A percentile compares a stretch with the other conserved stretches of the same genome.
Evolutionary conservation across 495 filamentous ascomycete species (phyloP).

Genomic region (Tuber melanosporum): DNA sequence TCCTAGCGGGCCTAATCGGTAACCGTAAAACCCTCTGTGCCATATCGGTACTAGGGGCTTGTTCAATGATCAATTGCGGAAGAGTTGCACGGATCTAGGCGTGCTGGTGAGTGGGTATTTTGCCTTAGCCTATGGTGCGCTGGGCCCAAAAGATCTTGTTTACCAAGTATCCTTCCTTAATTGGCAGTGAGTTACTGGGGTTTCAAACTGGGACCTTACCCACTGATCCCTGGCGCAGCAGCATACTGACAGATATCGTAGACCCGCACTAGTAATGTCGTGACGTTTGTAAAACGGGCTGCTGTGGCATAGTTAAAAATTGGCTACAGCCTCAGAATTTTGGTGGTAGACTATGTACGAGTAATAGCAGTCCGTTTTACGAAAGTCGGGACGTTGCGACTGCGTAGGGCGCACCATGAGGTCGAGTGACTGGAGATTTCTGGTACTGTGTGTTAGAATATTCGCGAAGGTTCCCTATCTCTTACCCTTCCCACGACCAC

Average conservation of each 20-base stretch:
- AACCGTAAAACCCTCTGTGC: background rate
- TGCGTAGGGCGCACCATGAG: background rate
- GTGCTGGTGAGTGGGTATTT: background rate
- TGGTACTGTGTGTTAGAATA: background rate
- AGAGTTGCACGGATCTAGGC: background rate
- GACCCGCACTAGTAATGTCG: background rate
- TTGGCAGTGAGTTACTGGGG: background rate
- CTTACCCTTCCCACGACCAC: too few relatives aligned
- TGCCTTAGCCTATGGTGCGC: too few relatives aligned
- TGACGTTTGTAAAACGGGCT: too few relatives aligned
- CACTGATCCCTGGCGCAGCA: background rate
- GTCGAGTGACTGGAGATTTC: background rate
- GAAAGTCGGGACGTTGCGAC: background rate
- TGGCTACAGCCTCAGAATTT: too few relatives aligned
- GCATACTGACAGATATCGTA: background rate
- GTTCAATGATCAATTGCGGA: background rate
- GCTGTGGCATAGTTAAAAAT: too few relatives aligned
- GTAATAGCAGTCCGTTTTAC: too few relatives aligned
- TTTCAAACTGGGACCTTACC: background rate
- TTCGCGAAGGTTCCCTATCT: too few relatives aligned
- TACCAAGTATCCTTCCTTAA: background rate
- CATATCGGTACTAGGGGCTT: background rate
- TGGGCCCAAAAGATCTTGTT: background rate
- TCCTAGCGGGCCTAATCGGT: background rate
- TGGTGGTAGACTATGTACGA: too few relatives aligned